These are phyloP conservation scores for Amylocarpus encephaloides DNA, from an alignment of 2,329 filamentous ascomycete species.

Conservation along the genomic window DNA sequence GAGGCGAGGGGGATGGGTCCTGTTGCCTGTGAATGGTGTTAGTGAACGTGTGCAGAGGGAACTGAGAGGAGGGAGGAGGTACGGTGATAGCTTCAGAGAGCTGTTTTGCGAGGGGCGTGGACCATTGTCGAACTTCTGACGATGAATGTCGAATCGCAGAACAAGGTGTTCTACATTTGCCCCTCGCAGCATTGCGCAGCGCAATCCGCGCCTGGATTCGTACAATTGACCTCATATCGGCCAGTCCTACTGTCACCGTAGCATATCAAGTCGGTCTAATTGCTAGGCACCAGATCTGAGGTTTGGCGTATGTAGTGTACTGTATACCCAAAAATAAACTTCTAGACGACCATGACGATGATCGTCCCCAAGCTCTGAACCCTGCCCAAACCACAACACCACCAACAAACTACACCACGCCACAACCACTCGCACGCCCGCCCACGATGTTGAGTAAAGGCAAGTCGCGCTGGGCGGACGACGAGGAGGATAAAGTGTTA, in stretches of 20 bases:
- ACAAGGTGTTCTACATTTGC: conserved; percentile 15
- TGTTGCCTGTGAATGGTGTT: conserved; percentile 55
- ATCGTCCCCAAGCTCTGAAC: conserved; percentile 1
- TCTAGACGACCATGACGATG: conserved; percentile 6
- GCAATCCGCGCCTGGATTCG: conserved; percentile 20
- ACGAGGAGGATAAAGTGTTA: conserved; percentile 71
- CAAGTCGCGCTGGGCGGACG: conserved; percentile 78
- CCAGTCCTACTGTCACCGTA: conserved; percentile 7
- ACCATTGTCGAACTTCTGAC: conserved; percentile 55
- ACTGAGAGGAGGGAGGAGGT: conserved; percentile 18
- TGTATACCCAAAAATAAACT: conserved; percentile 10
- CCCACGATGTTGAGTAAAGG: conserved; percentile 23
- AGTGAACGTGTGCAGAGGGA: conserved; percentile 10
- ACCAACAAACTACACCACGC: background rate
- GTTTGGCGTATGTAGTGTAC: no score
- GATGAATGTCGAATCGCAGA: conserved; percentile 26
- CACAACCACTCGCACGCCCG: background rate
- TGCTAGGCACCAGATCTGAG: background rate
- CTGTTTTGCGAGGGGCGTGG: conserved; percentile 83
- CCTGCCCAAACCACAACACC: conserved; percentile 2
- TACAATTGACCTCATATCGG: conserved; percentile 28
- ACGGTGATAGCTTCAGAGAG: conserved; percentile 83
- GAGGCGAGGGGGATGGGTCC: conserved; percentile 87
- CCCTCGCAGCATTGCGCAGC: conserved; percentile 18
- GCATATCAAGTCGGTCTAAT: conserved; percentile 8